Percentiles rank a stretch among this genome's conserved stretches.
Conservation (phyloP, 2,329 filamentous ascomycete genomes). For the Aureobasidium subglaciale region DNA sequence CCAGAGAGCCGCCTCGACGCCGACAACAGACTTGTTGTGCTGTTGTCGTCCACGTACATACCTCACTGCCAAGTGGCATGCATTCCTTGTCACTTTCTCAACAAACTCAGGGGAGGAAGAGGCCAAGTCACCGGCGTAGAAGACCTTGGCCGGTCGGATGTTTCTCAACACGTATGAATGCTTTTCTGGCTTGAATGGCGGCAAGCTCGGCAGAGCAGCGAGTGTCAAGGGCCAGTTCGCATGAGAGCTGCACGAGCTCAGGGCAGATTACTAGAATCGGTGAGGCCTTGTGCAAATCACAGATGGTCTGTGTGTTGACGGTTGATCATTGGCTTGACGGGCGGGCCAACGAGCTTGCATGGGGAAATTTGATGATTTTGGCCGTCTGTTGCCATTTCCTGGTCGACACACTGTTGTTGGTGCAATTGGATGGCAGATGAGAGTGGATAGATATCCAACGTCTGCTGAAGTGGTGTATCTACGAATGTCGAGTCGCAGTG, state of each 20-base stretch:
- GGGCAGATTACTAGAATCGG: neutral
- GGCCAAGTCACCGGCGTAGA: neutral
- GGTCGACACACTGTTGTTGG: neutral
- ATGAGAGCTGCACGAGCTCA: neutral
- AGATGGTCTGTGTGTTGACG: conserved; percentile 6
- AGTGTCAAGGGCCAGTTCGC: neutral
- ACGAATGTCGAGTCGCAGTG: neutral
- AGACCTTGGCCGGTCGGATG: neutral
- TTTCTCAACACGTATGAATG: neutral
- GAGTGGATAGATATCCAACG: neutral
- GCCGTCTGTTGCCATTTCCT: neutral
- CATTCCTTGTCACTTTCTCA: neutral
- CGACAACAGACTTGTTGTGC: neutral
- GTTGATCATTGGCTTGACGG: conserved; percentile 8
- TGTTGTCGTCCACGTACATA: neutral
- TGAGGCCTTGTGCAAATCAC: neutral
- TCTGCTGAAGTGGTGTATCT: neutral
- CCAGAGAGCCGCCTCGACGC: neutral
- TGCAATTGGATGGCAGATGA: neutral
- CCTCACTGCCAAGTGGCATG: neutral
- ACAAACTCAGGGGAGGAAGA: neutral
- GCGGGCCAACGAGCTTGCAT: conserved; percentile 3
- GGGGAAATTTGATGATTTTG: conserved; percentile 11
- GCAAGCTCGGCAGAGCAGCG: neutral
- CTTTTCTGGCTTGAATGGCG: neutral